Conservation (phyloP, 2,329 filamentous ascomycete genomes). For the Nannizzia gypsea region DNA sequence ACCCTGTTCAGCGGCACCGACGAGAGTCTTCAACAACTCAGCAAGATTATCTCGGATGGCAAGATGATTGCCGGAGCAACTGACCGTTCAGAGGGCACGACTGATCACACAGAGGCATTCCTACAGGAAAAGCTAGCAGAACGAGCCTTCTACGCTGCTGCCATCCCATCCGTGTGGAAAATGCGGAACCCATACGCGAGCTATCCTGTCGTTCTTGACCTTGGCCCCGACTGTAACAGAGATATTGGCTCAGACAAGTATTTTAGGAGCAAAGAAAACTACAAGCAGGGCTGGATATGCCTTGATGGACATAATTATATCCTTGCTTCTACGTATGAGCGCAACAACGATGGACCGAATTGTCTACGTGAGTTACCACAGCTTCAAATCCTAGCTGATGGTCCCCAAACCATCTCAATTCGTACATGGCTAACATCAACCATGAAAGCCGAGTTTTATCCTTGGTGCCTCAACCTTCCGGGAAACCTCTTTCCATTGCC, state of each 20-base stretch:
- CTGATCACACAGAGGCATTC: not conserved
- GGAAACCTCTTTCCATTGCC: not conserved
- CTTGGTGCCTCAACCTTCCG: not conserved
- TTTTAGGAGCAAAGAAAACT: not conserved
- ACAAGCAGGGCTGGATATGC: not conserved
- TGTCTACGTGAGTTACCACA: too few species aligned
- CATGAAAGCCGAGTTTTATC: not conserved
- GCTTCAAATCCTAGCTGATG: too few species aligned
- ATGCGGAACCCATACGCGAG: not conserved
- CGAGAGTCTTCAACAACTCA: not conserved
- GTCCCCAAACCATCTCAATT: too few species aligned
- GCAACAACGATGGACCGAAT: not conserved
- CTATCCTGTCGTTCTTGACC: not conserved
- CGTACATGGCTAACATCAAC: not conserved
- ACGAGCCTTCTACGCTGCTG: not conserved
- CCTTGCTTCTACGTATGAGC: not conserved
- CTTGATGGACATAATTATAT: not conserved
- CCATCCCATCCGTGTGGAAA: not conserved
- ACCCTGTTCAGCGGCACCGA: not conserved
- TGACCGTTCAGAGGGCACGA: not conserved
- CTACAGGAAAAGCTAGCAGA: not conserved
- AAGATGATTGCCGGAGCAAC: not conserved
- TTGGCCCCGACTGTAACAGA: not conserved
- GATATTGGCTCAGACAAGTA: not conserved
- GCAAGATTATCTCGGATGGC: not conserved